Conservation (phyloP, 257 asterid species). For the Solanum pennellii region DNA sequence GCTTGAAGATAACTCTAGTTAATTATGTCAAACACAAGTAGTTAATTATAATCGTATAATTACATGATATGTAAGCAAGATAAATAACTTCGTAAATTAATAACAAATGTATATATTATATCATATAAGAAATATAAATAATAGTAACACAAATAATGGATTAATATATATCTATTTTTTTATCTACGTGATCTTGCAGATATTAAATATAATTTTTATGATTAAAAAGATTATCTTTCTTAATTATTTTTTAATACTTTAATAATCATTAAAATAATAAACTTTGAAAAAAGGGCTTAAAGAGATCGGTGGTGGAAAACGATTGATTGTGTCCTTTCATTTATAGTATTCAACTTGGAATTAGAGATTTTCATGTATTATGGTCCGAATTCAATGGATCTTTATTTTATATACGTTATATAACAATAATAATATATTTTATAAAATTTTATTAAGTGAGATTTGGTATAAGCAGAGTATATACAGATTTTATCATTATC, state of each 20-base stretch:
- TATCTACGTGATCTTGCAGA: too few species aligned
- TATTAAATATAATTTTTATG: background rate
- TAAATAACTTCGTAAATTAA: background rate
- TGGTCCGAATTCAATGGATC: background rate
- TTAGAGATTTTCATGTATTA: too few species aligned
- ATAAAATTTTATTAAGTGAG: too few species aligned
- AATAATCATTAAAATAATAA: background rate
- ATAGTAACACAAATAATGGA: background rate
- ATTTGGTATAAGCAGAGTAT: fast-evolving
- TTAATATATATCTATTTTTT: too few species aligned
- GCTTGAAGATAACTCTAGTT: background rate
- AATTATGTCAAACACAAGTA: background rate
- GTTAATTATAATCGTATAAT: background rate
- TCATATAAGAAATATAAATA: background rate
- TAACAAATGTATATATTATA: background rate
- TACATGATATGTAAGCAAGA: background rate
- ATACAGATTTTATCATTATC: too few species aligned
- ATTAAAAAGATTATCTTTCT: too few species aligned
- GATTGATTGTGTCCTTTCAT: background rate
- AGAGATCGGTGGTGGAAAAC: background rate
- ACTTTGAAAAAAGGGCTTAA: background rate
- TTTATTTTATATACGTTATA: too few species aligned
- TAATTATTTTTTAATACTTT: background rate
- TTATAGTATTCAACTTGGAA: background rate
- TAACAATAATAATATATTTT: too few species aligned